These are phyloP conservation scores for Xylariaceae sp. DNA, from an alignment of 2,329 filamentous ascomycete genomes.

Conservation along the genomic window DNA sequence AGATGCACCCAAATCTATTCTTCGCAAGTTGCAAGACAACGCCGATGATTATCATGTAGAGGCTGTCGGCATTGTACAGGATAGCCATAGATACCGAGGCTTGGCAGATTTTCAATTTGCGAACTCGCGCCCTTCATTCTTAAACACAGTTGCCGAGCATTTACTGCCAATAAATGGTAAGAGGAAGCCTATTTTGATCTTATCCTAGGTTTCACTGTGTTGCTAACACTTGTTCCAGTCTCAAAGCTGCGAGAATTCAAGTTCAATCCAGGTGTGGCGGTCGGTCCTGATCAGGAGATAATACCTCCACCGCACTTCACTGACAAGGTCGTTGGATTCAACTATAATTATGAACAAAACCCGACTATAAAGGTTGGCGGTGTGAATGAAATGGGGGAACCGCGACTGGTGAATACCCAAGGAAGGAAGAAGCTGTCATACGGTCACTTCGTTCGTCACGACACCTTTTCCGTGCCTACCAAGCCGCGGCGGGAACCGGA, in stretches of 20 bases:
- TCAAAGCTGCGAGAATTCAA: constrained; percentile 63
- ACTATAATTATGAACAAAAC: constrained; percentile 84
- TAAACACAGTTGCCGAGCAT: constrained; percentile 70
- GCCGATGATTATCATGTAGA: constrained; percentile 67
- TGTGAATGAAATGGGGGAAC: constrained; percentile 56
- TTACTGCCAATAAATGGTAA: constrained; percentile 72
- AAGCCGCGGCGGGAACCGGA: constrained; percentile 65
- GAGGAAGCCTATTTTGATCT: constrained; percentile 5
- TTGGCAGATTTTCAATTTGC: constrained; percentile 88
- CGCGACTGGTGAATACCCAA: constrained; percentile 58
- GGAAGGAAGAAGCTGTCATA: constrained; percentile 58
- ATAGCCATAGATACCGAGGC: constrained; percentile 84
- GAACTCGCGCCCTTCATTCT: constrained; percentile 68
- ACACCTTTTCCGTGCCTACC: constrained; percentile 63
- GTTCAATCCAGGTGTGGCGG: constrained; percentile 64
- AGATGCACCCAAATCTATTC: constrained; percentile 58
- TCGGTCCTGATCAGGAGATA: constrained; percentile 65
- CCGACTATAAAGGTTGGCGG: constrained; percentile 68
- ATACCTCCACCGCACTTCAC: constrained; percentile 81
- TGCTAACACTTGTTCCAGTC: constrained; percentile 42
- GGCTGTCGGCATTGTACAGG: constrained; percentile 71
- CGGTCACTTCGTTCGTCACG: constrained; percentile 60
- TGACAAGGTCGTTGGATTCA: constrained; percentile 73
- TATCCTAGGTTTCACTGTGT: not conserved
- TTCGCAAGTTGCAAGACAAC: constrained; percentile 72